These are phyloP conservation scores for Penicillium sp. DNA, from an alignment of 2,329 filamentous ascomycete genomes.

Conservation along the genomic window DNA sequence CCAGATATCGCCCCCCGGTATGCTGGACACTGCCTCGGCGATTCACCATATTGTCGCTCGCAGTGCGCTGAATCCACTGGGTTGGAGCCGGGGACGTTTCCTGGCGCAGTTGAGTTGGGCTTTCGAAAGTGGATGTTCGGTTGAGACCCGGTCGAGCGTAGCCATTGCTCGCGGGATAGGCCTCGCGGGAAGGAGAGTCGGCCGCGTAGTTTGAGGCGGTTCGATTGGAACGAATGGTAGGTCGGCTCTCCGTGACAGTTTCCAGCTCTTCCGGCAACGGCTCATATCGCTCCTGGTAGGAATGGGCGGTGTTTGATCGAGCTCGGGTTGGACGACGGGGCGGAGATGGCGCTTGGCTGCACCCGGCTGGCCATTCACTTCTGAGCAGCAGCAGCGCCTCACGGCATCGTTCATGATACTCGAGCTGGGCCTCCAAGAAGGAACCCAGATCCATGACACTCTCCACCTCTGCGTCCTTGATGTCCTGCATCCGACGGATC, in stretches of 20 bases:
- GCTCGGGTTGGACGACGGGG: slow-evolving; percentile 46
- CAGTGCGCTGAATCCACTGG: slow-evolving; percentile 46
- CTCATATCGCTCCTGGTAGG: slow-evolving; percentile 55
- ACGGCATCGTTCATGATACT: slow-evolving; percentile 83
- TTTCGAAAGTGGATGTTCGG: slow-evolving; percentile 55
- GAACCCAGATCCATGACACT: slow-evolving; percentile 70
- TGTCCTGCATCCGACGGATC: slow-evolving; percentile 86
- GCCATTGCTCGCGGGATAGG: slow-evolving; percentile 37
- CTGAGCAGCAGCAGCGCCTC: slow-evolving; percentile 70
- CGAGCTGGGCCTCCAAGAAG: slow-evolving; percentile 83
- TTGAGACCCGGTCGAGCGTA: slow-evolving; percentile 44
- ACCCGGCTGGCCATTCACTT: slow-evolving; percentile 61
- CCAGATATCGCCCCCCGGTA: slow-evolving; percentile 36
- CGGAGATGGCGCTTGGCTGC: slow-evolving; percentile 20
- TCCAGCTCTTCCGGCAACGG: slow-evolving; percentile 52
- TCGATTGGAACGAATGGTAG: slow-evolving; percentile 47
- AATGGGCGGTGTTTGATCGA: slow-evolving; percentile 59
- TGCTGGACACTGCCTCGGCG: slow-evolving; percentile 45
- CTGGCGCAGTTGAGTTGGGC: slow-evolving; percentile 47
- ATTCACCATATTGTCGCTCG: slow-evolving; percentile 50
- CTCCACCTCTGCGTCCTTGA: slow-evolving; percentile 84
- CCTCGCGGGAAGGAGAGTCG: slow-evolving; percentile 37
- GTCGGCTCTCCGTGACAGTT: slow-evolving; percentile 44
- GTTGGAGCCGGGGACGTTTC: slow-evolving; percentile 46
- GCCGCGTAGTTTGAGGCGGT: slow-evolving; percentile 31